Evolutionary conservation across 345 rosid species (phyloP).

Genomic region (Dimocarpus longan): DNA sequence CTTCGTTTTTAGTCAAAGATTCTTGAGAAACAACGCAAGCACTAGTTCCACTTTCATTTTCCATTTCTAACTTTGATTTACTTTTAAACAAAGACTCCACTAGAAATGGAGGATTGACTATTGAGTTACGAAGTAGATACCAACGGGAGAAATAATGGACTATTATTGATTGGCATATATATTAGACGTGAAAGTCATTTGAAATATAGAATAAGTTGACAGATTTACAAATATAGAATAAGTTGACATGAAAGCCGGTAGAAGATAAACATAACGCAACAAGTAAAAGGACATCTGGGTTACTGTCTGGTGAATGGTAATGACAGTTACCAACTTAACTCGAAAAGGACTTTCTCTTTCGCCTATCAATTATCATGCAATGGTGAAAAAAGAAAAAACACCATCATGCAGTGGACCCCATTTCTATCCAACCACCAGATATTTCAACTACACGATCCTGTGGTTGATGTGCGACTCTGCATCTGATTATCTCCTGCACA

Average conservation of each 20-base stretch:
- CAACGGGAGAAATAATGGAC: too few species aligned
- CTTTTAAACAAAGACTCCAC: not conserved
- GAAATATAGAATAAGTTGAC: too few species aligned
- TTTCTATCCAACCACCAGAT: conserved; percentile 27
- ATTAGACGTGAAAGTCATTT: too few species aligned
- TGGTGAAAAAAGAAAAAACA: too few species aligned
- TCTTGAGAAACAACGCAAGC: not conserved
- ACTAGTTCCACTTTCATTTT: not conserved
- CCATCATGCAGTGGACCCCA: conserved; percentile 3
- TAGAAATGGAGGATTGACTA: not conserved
- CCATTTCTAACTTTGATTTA: not conserved
- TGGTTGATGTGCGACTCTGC: conserved; percentile 27
- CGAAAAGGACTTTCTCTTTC: conserved; percentile 25
- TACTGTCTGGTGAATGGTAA: conserved; percentile 47
- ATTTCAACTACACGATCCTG: conserved; percentile 32
- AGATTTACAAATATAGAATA: too few species aligned
- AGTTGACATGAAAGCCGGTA: conserved; percentile 22
- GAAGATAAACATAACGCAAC: not conserved
- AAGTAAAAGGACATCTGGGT: conserved; percentile 4
- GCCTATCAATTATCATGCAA: not conserved
- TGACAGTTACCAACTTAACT: conserved; percentile 52
- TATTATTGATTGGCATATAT: too few species aligned
- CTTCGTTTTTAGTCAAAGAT: conserved; percentile 3
- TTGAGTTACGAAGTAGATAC: too few species aligned
- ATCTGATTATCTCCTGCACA: not conserved